Conservation (phyloP, 2,329 filamentous ascomycete genomes). For the Orbilia javanica region DNA sequence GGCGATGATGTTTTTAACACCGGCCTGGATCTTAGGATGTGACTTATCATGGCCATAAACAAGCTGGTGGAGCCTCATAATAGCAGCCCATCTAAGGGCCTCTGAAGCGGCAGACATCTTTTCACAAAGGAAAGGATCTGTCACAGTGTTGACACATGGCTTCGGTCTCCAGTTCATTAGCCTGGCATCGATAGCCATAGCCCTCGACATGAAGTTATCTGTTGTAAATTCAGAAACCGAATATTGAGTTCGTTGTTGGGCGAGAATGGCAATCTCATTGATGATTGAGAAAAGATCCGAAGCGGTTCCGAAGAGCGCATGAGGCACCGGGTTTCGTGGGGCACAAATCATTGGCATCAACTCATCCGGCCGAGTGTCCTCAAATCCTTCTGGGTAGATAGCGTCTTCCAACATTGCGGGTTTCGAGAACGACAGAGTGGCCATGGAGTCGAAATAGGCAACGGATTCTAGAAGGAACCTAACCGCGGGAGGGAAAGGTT, state of each 20-base stretch:
- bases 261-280: slow-evolving; percentile 57
- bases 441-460: slow-evolving; percentile 59
- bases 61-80: slow-evolving; percentile 58
- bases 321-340: slow-evolving; percentile 47
- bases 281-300: slow-evolving; percentile 58
- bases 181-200: slow-evolving; percentile 53
- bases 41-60: slow-evolving; percentile 48
- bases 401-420: slow-evolving; percentile 56
- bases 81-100: slow-evolving; percentile 58
- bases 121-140: slow-evolving; percentile 49
- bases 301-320: slow-evolving; percentile 58
- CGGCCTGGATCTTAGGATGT: slow-evolving; percentile 54
- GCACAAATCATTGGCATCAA: slow-evolving; percentile 55
- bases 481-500: slow-evolving; percentile 53
- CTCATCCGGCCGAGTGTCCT: slow-evolving; percentile 24
- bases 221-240: slow-evolving; percentile 23
- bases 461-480: slow-evolving; percentile 58
- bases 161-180: slow-evolving; percentile 56
- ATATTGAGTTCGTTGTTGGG: slow-evolving; percentile 48
- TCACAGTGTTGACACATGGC: slow-evolving; percentile 37
- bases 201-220: slow-evolving; percentile 44
- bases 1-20: slow-evolving; percentile 53
- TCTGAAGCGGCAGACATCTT: slow-evolving; percentile 58
- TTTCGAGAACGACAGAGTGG: slow-evolving; percentile 58
- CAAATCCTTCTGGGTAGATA: slow-evolving; percentile 53